These are phyloP conservation scores for Ceratocystis smalleyi DNA, from an alignment of 2,329 filamentous ascomycete species.

Conservation along the genomic window DNA sequence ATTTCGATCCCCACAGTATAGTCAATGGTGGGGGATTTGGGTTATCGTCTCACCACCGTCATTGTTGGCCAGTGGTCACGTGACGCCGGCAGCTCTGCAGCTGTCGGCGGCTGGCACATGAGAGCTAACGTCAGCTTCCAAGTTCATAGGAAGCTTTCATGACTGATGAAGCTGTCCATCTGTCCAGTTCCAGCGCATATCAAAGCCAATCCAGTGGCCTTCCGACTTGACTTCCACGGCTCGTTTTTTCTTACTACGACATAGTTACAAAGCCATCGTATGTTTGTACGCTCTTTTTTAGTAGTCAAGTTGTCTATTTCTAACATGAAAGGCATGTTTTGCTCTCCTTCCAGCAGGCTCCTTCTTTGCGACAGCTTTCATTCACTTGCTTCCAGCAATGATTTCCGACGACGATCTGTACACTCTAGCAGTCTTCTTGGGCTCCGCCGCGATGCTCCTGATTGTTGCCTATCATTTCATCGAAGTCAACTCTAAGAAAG, in stretches of 20 bases:
- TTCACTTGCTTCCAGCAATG: slow-evolving; percentile 42
- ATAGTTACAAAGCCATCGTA: neutral
- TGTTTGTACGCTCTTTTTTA: neutral
- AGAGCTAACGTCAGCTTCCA: slow-evolving; percentile 13
- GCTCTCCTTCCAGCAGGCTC: neutral
- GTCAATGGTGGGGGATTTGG: slow-evolving; percentile 14
- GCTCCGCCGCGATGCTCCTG: slow-evolving; percentile 74
- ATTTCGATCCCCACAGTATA: slow-evolving; percentile 12
- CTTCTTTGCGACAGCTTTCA: neutral
- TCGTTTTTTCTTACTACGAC: neutral
- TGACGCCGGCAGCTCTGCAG: neutral
- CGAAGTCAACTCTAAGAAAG: slow-evolving; percentile 60
- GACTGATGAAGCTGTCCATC: slow-evolving; percentile 17
- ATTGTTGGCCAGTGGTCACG: slow-evolving; percentile 12
- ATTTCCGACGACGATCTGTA: slow-evolving; percentile 90
- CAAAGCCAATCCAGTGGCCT: neutral
- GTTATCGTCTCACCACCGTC: slow-evolving; percentile 9
- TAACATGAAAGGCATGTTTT: neutral
- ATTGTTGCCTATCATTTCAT: slow-evolving; percentile 95
- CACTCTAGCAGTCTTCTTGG: slow-evolving; percentile 81
- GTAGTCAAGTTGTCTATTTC: neutral
- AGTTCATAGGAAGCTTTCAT: slow-evolving; percentile 11
- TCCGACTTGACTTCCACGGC: neutral
- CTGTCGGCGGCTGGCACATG: neutral
- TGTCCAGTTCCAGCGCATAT: slow-evolving; percentile 13